Evolutionary conservation across 805 yeast genomes (phyloP), one percentile per base, ranked within the genome.

Genomic region (Wickerhamomyces bisporus): DNA sequence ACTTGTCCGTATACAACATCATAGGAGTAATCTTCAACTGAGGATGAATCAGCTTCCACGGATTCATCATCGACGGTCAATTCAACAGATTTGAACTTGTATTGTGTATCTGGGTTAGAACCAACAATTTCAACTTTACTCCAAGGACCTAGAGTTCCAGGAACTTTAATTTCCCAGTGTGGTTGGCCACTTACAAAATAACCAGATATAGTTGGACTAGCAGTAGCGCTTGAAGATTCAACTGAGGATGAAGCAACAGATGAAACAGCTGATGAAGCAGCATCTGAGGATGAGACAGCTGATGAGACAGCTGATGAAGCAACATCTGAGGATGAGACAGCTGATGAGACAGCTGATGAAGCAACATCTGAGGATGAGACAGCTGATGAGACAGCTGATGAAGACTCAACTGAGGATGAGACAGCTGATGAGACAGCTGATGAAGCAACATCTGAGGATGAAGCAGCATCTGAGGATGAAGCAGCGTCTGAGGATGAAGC

Each of bases 121-220:
- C 21, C 32, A 21, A 28, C n/a, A 14, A 15, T 26, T 11, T 13
- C 28, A 16, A 35, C 24, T 11, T 3, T 4, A 2, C 23, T 24
- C 38, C 38, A 35, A 14, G 27, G 32, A 6, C 26, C 33, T 3
- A 27, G 17, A 3, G 11, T 10, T 13, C 38, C 38, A n/a, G 27
- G 33, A 21, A 35, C 33, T 16, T 21, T 14, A 13, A 35, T 27
- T 4, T 35, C 33, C 38, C 38, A 35, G 9, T 29, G 38, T 28
- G 33, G 33, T 21, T 35, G 16, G 8, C 27, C 33, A 16, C 17
- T 23, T 5, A 5, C 12, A n/a, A 35, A 16, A n/a, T 29, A 29
- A 28, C 38, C 38, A 20, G 33, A 23, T 4, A 35, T 29, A 18
- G 11, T 21, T 14, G 38, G 38, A 3, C 9, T 18, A 18, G 18